Conservation (phyloP, 2,329 filamentous ascomycete species). For the Aspergillus caelatus region DNA sequence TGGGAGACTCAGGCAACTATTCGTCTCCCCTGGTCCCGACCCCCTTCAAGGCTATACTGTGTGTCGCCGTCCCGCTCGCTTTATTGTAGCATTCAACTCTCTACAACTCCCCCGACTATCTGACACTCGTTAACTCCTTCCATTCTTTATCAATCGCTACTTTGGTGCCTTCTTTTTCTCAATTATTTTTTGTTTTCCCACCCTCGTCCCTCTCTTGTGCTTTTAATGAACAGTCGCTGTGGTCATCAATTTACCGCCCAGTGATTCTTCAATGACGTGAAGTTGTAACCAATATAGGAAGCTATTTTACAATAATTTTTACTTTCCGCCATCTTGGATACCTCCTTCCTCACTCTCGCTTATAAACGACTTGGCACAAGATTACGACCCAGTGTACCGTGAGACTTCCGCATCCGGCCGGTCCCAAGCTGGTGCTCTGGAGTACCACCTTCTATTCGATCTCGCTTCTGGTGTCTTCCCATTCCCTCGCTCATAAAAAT, state of each 20-base stretch:
- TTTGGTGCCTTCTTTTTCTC: conserved; percentile 8
- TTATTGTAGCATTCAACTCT: conserved; percentile 13
- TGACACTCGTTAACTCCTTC: conserved; percentile 14
- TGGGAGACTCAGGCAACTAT: conserved; percentile 16
- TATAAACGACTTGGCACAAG: conserved; percentile 8
- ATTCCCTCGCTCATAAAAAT: conserved; percentile 10
- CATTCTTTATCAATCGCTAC: conserved; percentile 17
- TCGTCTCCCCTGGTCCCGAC: neutral
- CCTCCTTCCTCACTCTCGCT: conserved; percentile 6
- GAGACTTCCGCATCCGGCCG: conserved; percentile 39
- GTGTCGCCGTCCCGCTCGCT: conserved; percentile 38
- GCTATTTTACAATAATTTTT: conserved; percentile 12
- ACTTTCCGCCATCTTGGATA: conserved; percentile 9
- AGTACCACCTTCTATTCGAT: conserved; percentile 29
- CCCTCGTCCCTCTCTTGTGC: conserved; percentile 9
- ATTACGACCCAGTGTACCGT: conserved; percentile 16
- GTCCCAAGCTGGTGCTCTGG: conserved; percentile 37
- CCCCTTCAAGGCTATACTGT: conserved; percentile 31
- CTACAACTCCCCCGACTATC: conserved; percentile 14
- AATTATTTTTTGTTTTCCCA: conserved; percentile 11
- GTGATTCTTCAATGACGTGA: conserved; percentile 27
- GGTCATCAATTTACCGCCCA: conserved; percentile 9
- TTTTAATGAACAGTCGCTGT: conserved; percentile 20
- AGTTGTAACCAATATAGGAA: conserved; percentile 17
- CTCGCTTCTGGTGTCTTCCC: conserved; percentile 4